Base-by-base conservation (phyloP, 441 rosid genomes). In the Gossypium davidsonii region DNA sequence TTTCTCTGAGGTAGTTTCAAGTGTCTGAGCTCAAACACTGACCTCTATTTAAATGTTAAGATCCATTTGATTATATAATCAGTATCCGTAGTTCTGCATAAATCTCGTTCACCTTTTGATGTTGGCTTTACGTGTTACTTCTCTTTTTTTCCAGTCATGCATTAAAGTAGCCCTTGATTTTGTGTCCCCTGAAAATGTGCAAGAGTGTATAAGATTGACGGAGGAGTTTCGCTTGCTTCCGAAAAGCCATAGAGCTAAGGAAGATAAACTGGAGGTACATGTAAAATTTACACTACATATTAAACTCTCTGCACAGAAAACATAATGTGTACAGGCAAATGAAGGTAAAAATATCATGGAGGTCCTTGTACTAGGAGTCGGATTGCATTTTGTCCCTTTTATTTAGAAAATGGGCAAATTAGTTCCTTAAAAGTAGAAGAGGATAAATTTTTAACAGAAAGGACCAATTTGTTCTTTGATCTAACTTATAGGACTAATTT, bases 101-200 rank as follows among this genome's bases (percentile, higher is more conserved):
- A 14, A 17, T 39, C 25, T 31, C 18, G 20, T 65, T 23, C 14
- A 25, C 25, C 6, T 12, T 44, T n/a, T 23, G 15, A 65, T 37
- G 2, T 49, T 39, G 63, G 72, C 31, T 72, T 66, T 56, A 25
- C 66, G 44, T 20, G 26, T 71, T 71, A 65, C 55, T 14, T 55
- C 15, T 42, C 25, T 1, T 21, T 74, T 52, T 66, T 74, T 70
- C 20, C 72, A 92, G 97, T 92, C 96, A 5, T 92, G 97, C 76
- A 90, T 89, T 39, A 92, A 92, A 79, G 94, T 92, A 61, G 97
- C 97, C 1, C 84, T 84, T n/a, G 96, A 92, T 79, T 90, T 92
- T 74, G 97, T 92, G 18, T 92, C 96, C 9, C 97, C 97, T 9
- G 97, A 90, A 52, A 92, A 88, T 70, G 75, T 92, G 48, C 63